Conservation (phyloP, 139 green algal species). For the Closterium sp. region DNA sequence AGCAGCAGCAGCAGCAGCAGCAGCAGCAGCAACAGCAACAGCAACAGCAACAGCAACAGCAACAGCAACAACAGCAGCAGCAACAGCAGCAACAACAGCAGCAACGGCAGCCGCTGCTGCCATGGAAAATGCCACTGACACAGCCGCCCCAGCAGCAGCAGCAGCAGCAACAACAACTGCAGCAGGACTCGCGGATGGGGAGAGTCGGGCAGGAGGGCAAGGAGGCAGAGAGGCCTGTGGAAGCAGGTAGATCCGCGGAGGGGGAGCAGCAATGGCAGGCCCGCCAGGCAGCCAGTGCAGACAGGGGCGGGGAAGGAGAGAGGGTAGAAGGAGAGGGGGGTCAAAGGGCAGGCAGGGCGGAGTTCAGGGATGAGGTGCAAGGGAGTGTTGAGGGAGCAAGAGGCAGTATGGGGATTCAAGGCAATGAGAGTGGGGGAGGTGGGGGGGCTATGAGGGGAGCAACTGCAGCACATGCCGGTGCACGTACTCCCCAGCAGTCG, state of each 20-base stretch:
- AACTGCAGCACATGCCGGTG: not conserved
- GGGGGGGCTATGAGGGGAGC: not conserved
- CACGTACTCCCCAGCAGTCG: not conserved
- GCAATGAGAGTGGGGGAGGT: not conserved
- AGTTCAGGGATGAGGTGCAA: not conserved
- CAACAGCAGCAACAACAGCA: not conserved
- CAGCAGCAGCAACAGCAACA: not conserved
- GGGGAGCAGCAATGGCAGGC: not conserved
- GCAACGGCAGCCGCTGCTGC: not conserved
- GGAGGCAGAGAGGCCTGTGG: not conserved
- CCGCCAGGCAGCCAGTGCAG: not conserved
- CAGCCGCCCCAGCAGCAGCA: not conserved
- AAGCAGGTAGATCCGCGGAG: not conserved
- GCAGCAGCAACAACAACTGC: not conserved
- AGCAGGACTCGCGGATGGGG: not conserved
- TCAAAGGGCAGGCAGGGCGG: not conserved
- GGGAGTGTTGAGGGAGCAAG: not conserved
- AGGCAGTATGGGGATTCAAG: not conserved
- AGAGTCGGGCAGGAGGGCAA: not conserved
- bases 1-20: constrained; percentile 1
- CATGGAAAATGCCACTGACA: not conserved
- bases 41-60: not conserved
- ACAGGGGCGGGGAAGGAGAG: not conserved
- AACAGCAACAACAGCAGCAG: not conserved
- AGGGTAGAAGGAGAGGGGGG: not conserved